Evolutionary conservation across 345 rosid species (phyloP).

Genomic region (Adansonia digitata): DNA sequence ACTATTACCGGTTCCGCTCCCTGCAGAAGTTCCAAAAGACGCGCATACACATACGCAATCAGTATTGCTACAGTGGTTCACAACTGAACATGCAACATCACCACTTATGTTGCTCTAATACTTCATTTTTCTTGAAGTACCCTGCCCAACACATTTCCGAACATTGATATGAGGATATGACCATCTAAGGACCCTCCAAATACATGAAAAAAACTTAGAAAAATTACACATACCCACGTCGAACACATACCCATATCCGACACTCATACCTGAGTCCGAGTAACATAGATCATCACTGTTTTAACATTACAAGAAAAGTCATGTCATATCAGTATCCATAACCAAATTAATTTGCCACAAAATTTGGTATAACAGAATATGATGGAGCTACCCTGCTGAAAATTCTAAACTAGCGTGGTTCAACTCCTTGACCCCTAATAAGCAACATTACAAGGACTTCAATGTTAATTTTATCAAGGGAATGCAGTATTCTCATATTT

Average conservation of each 20-base stretch:
- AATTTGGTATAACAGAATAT: neutral
- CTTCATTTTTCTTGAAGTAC: too few species aligned
- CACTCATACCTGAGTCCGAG: too few species aligned
- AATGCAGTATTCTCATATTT: neutral
- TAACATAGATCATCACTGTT: neutral
- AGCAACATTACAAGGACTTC: neutral
- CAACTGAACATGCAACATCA: neutral
- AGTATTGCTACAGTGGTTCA: constrained; percentile 10
- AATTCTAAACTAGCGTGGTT: neutral
- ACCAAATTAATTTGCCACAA: neutral
- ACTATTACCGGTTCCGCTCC: constrained; percentile 52
- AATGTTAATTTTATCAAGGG: neutral
- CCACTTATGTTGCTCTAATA: too few species aligned
- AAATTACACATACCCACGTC: too few species aligned
- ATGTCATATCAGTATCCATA: neutral
- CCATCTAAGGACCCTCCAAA: too few species aligned
- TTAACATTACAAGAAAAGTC: neutral
- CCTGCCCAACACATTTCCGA: too few species aligned
- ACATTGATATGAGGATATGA: too few species aligned
- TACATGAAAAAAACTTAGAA: too few species aligned
- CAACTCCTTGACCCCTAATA: neutral
- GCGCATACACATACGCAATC: neutral
- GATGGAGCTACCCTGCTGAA: neutral
- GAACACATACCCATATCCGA: too few species aligned
- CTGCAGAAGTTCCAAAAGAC: constrained; percentile 37